These are phyloP conservation scores for Clonostachys rhizophaga DNA, from an alignment of 2,329 filamentous ascomycete species.

Conservation along the genomic window DNA sequence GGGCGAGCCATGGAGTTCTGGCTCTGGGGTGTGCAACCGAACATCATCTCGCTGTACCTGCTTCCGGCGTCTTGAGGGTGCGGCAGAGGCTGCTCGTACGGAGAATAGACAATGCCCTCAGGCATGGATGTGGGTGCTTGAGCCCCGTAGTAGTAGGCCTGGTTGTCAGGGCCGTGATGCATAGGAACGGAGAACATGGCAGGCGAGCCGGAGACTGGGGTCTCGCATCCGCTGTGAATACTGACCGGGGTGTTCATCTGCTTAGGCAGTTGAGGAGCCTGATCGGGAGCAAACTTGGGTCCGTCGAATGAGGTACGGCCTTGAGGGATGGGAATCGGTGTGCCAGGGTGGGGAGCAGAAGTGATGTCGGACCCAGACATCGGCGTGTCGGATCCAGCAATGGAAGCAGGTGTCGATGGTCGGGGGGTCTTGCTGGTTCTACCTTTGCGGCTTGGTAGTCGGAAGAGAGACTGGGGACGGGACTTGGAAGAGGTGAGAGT, in stretches of 20 bases:
- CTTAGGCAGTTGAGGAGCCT: conserved; percentile 14
- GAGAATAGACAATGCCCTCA: conserved; percentile 1
- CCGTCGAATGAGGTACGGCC: conserved; percentile 30
- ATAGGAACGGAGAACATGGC: conserved; percentile 3
- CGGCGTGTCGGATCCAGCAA: conserved; percentile 11
- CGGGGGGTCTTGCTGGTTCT: conserved; percentile 27
- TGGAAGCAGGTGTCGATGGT: conserved; percentile 21
- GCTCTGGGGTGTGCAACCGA: conserved; percentile 1
- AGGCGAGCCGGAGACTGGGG: not conserved
- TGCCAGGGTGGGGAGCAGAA: conserved; percentile 31
- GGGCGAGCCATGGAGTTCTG: conserved; percentile 18
- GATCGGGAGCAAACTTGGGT: conserved; percentile 30
- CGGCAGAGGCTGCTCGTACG: conserved; percentile 2
- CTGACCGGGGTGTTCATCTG: conserved; percentile 17
- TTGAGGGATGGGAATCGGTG: conserved; percentile 31
- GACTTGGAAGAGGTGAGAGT: conserved; percentile 18
- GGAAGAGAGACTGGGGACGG: conserved; percentile 19
- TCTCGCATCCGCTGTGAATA: conserved; percentile 9
- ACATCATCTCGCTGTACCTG: conserved; percentile 1
- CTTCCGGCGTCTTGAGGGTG: not conserved
- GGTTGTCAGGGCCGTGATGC: not conserved
- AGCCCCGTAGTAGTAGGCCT: conserved; percentile 8
- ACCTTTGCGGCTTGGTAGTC: conserved; percentile 22
- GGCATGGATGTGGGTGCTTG: conserved; percentile 1
- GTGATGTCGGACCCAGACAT: conserved; percentile 23